Base-by-base conservation (phyloP, 2,329 filamentous ascomycete species). In the Aschersonia sp. region DNA sequence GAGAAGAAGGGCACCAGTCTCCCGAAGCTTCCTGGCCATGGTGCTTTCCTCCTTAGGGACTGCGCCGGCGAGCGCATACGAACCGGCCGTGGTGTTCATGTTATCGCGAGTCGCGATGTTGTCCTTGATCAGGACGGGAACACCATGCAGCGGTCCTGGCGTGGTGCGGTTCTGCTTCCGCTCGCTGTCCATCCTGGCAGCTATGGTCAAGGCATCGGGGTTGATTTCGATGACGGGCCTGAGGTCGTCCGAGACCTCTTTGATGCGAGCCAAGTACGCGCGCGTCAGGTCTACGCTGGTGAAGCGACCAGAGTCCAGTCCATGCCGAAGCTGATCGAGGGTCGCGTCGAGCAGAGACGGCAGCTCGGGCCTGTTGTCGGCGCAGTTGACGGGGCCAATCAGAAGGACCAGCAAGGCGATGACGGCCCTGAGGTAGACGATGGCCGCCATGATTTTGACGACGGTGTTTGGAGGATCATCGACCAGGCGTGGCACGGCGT, bases 71-170 rank as follows among this genome's bases (percentile, higher is more conserved):
- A 86, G 66, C 1, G 78, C 73, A 51, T 72, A 81, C 0, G 81
- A 85, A 3, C 81, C 81, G 4, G 79, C 66, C 0, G 65, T 79
- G 52, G 76, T 83, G 55, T 78, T 72, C 76, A 83, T 79, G 50
- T 67, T 59, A 56, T 83, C 79, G 2, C 63, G 58, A 0, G 79
- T 83, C 11, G 73, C 79, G 45, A 85, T 81, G 56, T 80, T 82
- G 61, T 81, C 75, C 59, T 85, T 85, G 62, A 84, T 68, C 5
- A 83, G 61, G 30, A 84, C 73, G 0, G 80, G 81, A 4, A 84
- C 69, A 5, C 81, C 80, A 56, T 84, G 78, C 0, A 83, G 65
- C 2, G 76, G 76, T 0, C 72, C 60, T 1, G 22, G 22, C 35
- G 31, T 43, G 12, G 30, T 43, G 5, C 52, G 51, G 30, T 56